Conservation (phyloP, 2,329 filamentous ascomycete species). For the Metarhizium robertsii region DNA sequence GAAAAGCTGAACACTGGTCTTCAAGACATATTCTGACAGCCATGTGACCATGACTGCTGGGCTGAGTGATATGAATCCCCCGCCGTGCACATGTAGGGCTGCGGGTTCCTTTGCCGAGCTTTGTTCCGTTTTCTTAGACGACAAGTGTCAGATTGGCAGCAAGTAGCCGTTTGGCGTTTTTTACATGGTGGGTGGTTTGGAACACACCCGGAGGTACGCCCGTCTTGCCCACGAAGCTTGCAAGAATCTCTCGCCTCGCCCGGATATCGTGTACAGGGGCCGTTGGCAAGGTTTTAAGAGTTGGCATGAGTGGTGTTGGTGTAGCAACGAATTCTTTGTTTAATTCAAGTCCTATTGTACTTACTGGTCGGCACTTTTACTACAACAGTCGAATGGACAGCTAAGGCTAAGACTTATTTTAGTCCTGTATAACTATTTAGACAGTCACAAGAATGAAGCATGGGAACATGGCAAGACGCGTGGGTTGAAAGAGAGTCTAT, state of each 20-base stretch:
- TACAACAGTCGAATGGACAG: too few relatives aligned
- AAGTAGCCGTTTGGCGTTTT: neutral
- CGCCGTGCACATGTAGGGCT: neutral
- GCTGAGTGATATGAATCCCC: neutral
- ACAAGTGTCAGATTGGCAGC: neutral
- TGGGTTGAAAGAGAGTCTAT: too few relatives aligned
- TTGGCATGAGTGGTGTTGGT: neutral
- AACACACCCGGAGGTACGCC: neutral
- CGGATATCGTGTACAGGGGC: neutral
- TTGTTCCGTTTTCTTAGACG: neutral
- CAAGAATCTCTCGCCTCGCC: neutral
- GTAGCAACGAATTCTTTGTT: neutral
- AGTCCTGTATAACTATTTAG: too few relatives aligned
- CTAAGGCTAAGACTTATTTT: too few relatives aligned
- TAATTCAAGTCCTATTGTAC: neutral
- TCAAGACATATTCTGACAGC: neutral
- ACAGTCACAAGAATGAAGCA: too few relatives aligned
- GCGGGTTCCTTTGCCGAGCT: neutral
- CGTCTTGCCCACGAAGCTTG: neutral
- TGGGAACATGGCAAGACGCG: too few relatives aligned
- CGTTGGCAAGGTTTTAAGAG: neutral
- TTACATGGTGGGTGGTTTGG: neutral
- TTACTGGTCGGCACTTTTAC: too few relatives aligned
- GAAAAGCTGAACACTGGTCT: conserved; percentile 9
- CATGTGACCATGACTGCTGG: neutral